These are phyloP conservation scores for Auriscalpium vulgare DNA, from an alignment of 768 basidiomycete genomes.

Conservation along the genomic window DNA sequence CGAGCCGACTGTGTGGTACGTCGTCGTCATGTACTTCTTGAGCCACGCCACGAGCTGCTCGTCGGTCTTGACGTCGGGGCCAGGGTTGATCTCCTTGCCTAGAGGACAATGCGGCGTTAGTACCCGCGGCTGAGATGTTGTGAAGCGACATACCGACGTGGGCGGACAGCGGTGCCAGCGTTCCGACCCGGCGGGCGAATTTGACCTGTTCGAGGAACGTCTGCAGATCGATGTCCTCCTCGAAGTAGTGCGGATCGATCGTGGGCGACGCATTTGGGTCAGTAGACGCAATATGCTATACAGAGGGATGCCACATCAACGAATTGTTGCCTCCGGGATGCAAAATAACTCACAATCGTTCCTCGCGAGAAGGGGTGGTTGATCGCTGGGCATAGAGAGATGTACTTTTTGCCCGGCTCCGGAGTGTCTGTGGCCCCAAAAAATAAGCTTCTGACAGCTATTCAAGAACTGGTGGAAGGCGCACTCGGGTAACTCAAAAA, in stretches of 20 bases:
- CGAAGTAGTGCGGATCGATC: constrained; percentile 26
- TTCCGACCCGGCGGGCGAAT: constrained; percentile 18
- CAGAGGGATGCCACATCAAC: neutral
- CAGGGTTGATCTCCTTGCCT: constrained; percentile 25
- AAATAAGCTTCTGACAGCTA: neutral
- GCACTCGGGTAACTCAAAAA: constrained; percentile 19
- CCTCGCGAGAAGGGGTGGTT: constrained; percentile 43
- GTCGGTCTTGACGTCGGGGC: constrained; percentile 21
- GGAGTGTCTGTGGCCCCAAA: constrained; percentile 22
- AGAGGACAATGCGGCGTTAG: neutral
- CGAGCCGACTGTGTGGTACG: constrained; percentile 37
- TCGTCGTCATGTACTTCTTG: constrained; percentile 12
- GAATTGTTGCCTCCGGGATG: neutral
- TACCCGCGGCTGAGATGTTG: rapidly evolving
- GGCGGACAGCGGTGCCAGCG: constrained; percentile 19
- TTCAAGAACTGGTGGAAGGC: neutral
- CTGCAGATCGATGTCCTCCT: constrained; percentile 25
- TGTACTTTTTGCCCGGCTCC: constrained; percentile 33
- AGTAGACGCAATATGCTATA: constrained; percentile 22
- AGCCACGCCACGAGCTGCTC: constrained; percentile 21
- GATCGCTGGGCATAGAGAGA: constrained; percentile 27
- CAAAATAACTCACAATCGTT: constrained; percentile 30
- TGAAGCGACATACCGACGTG: constrained; percentile 15
- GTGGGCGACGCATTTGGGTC: constrained; percentile 22
- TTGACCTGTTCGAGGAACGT: constrained; percentile 24